A percentile compares a stretch with the other conserved stretches of the same genome.
These are phyloP conservation scores for Microcera coccophila DNA, from an alignment of 2,329 filamentous ascomycete genomes.

Conservation along the genomic window DNA sequence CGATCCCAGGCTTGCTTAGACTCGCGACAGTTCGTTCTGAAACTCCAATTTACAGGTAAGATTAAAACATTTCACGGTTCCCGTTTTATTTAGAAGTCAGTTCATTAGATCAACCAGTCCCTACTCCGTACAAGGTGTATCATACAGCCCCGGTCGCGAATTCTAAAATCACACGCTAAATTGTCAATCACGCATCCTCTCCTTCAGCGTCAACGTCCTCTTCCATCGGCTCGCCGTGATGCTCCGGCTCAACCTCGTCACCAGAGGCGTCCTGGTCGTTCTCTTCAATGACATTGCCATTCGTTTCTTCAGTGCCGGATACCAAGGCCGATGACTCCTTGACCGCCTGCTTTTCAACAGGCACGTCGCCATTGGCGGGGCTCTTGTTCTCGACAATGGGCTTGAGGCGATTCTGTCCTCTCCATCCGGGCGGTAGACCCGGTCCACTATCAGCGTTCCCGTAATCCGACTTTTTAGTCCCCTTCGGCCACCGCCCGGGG, in stretches of 20 bases:
- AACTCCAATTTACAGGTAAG: too few relatives aligned
- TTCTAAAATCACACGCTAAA: slow-evolving; percentile 4
- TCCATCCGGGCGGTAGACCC: slow-evolving; percentile 58
- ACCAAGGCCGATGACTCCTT: slow-evolving; percentile 37
- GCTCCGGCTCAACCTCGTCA: slow-evolving; percentile 9
- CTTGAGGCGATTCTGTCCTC: slow-evolving; percentile 25
- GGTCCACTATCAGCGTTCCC: slow-evolving; percentile 63
- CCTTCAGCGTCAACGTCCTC: slow-evolving; percentile 35
- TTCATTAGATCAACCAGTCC: too few relatives aligned
- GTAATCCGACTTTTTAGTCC: slow-evolving; percentile 65
- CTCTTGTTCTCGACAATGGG: slow-evolving; percentile 15
- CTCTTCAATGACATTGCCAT: slow-evolving; percentile 4
- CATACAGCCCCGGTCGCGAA: neutral
- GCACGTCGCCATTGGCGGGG: slow-evolving; percentile 8
- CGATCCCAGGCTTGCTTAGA: too few relatives aligned
- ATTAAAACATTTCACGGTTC: too few relatives aligned
- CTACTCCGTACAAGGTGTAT: slow-evolving; percentile 2
- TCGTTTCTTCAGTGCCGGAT: slow-evolving; percentile 9
- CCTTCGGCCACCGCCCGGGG: slow-evolving; percentile 63
- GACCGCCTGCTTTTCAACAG: slow-evolving; percentile 26
- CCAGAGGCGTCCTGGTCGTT: slow-evolving; percentile 11
- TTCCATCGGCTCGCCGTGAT: slow-evolving; percentile 11
- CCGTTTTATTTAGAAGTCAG: too few relatives aligned
- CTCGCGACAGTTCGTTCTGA: too few relatives aligned
- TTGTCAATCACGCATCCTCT: slow-evolving; percentile 29